These are phyloP conservation scores for Chloropicon primus DNA, from an alignment of 139 green algal species.

Conservation along the genomic window DNA sequence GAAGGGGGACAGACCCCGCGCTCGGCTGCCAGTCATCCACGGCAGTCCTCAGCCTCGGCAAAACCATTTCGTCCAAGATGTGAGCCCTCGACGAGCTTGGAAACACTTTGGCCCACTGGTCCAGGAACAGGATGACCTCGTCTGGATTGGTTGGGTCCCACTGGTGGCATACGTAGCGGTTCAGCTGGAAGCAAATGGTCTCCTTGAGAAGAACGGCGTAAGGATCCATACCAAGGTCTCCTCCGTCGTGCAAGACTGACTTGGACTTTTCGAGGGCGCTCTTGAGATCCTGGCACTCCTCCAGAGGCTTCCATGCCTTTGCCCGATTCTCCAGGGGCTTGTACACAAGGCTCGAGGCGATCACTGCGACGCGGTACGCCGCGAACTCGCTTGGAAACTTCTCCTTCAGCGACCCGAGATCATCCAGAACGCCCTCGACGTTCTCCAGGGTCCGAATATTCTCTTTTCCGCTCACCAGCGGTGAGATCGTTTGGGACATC, in stretches of 20 bases:
- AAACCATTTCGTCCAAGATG: constrained; percentile 59
- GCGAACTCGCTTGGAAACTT: not conserved
- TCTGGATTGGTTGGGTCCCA: not conserved
- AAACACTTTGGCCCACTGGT: not conserved
- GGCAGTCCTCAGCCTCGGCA: constrained; percentile 62
- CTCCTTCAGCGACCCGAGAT: not conserved
- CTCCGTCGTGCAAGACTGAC: not conserved
- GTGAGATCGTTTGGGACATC: not conserved
- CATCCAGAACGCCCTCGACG: not conserved
- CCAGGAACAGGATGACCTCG: not conserved
- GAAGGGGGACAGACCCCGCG: constrained; percentile 64
- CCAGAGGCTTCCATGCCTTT: not conserved
- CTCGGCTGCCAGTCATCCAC: constrained; percentile 78
- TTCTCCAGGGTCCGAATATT: not conserved
- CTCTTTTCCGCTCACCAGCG: not conserved
- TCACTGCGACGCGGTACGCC: not conserved
- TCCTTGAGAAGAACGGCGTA: not conserved
- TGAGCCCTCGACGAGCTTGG: constrained; percentile 13
- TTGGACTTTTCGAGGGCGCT: not conserved
- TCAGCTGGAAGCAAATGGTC: not conserved
- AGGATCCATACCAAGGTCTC: not conserved
- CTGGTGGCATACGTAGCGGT: not conserved
- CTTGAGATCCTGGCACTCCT: not conserved
- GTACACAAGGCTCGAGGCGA: not conserved
- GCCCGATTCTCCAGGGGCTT: not conserved